Conservation (phyloP, 768 basidiomycete genomes). For the Trametopsis cervina region DNA sequence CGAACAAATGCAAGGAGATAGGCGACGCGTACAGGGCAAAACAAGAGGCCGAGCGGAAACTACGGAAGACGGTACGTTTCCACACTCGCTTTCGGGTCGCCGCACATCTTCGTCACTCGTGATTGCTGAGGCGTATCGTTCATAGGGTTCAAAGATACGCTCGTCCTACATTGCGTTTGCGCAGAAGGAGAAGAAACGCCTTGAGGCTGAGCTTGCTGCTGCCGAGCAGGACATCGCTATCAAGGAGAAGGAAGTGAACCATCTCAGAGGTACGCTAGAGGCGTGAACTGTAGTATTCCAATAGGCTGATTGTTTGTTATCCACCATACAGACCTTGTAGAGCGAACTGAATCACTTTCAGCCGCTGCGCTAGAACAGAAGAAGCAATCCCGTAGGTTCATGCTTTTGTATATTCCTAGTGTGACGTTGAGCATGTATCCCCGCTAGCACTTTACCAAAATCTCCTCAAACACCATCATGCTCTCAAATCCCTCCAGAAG, state of each 20-base stretch:
- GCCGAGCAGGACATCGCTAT: constrained; percentile 50
- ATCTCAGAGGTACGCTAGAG: constrained; percentile 50
- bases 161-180: constrained; percentile 83
- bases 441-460: constrained; percentile 71
- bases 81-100: too few species aligned
- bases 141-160: constrained; percentile 86
- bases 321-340: constrained; percentile 61
- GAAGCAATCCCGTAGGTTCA: constrained; percentile 73
- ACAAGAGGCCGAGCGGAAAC: constrained; percentile 66
- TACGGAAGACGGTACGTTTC: constrained; percentile 66
- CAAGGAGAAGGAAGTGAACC: constrained; percentile 65
- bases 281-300: background rate
- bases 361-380: constrained; percentile 78
- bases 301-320: background rate
- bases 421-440: background rate
- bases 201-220: constrained; percentile 57
- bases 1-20: constrained; percentile 67
- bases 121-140: background rate
- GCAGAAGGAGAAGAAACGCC: constrained; percentile 79
- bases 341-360: constrained; percentile 70
- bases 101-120: background rate
- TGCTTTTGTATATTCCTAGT: background rate
- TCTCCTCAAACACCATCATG: constrained; percentile 64
- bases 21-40: constrained; percentile 65
- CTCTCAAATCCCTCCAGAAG: constrained; percentile 69